Conservation (phyloP, 345 rosid species). For the Balakata baccata region DNA sequence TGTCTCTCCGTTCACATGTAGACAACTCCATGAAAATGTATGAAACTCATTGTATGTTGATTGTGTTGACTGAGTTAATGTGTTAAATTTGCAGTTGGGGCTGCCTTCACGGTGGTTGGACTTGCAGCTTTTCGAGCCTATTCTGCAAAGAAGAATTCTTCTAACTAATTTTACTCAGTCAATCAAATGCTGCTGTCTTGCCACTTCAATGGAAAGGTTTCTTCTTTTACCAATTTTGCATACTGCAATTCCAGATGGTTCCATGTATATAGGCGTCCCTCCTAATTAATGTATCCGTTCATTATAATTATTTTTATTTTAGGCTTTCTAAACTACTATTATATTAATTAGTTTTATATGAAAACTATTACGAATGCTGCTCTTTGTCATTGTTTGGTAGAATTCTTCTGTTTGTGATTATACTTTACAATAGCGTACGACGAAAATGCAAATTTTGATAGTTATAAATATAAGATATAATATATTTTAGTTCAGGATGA, state of each 20-base stretch:
- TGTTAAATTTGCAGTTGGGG: slow-evolving; percentile 47
- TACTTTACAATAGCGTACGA: not conserved
- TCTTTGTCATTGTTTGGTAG: not conserved
- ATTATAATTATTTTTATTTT: not conserved
- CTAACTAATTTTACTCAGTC: slow-evolving; percentile 19
- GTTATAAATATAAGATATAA: not conserved
- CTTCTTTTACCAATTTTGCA: slow-evolving; percentile 9
- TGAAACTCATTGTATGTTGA: not conserved
- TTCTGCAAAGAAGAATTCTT: slow-evolving; percentile 57
- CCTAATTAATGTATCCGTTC: not conserved
- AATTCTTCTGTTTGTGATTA: not conserved
- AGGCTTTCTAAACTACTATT: not conserved
- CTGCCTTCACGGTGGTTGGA: slow-evolving; percentile 57
- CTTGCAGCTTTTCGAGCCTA: slow-evolving; percentile 62
- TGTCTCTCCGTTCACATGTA: not conserved
- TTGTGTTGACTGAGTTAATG: slow-evolving; percentile 11
- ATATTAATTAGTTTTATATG: no score
- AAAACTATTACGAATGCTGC: not conserved
- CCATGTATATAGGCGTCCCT: slow-evolving; percentile 2
- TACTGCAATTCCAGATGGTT: not conserved
- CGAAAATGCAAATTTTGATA: not conserved
- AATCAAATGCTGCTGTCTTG: slow-evolving; percentile 7
- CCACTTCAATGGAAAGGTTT: slow-evolving; percentile 14
- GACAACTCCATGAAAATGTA: not conserved
- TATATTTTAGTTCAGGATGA: no score